A percentile compares a stretch with the other conserved stretches of the same genome.
phyloP scores from a whole-genome alignment of 1,284 basidiomycete genomes.

The Tylopilus sp. region DNA sequence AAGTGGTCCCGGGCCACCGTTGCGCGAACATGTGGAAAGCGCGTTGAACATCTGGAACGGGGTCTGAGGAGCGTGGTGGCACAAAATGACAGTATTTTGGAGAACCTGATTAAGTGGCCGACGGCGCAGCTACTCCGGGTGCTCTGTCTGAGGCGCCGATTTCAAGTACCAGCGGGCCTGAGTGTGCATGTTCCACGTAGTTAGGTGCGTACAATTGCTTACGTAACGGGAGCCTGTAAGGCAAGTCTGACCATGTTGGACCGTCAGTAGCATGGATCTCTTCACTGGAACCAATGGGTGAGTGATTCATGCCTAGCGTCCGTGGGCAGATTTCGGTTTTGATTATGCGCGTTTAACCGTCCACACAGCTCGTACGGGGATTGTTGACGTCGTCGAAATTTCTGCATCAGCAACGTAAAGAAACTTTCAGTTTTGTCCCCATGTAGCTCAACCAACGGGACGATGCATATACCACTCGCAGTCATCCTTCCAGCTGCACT shows the following conservation, averaged over 20 bases:
- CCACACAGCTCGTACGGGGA: conserved; percentile 1
- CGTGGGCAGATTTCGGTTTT: not conserved
- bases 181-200: not conserved
- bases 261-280: too few relatives aligned
- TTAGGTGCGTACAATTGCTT: not conserved
- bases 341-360: not conserved
- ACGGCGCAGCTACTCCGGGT: conserved; percentile 13
- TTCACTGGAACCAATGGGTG: too few relatives aligned
- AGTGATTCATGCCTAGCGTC: too few relatives aligned
- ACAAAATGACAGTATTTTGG: conserved; percentile 19
- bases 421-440: not conserved
- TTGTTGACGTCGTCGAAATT: not conserved
- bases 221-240: conserved; percentile 5
- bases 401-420: not conserved
- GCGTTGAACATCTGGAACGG: conserved; percentile 30
- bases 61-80: conserved; percentile 26
- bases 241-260: too few relatives aligned
- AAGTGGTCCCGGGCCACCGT: conserved; percentile 25
- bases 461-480: not conserved
- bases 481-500: not conserved
- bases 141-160: not conserved
- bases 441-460: not conserved
- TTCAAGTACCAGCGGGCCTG: not conserved
- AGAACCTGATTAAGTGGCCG: conserved; percentile 10
- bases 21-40: conserved; percentile 32